Conservation (phyloP, 257 asterid genomes). For the Nicotiana attenuata region DNA sequence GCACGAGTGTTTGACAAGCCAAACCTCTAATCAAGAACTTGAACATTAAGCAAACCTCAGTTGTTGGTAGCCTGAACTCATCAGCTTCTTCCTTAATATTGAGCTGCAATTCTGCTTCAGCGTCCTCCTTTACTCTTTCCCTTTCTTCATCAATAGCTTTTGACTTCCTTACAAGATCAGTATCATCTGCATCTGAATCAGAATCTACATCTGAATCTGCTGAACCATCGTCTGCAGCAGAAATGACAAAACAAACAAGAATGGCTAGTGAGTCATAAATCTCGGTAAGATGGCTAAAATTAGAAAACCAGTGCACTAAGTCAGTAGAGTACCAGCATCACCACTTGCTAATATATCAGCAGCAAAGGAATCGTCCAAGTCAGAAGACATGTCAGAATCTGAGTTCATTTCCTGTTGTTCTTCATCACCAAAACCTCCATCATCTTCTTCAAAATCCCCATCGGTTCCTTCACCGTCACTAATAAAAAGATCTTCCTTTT, state of each 20-base stretch:
- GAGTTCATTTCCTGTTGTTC: constrained; percentile 38
- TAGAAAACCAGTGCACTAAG: constrained; percentile 4
- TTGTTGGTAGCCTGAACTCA: constrained; percentile 76
- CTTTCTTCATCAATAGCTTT: constrained; percentile 47
- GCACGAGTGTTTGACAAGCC: neutral
- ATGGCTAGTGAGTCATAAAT: neutral
- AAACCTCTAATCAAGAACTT: neutral
- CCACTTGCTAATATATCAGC: constrained; percentile 57
- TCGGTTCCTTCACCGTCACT: constrained; percentile 44
- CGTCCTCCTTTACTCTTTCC: constrained; percentile 41
- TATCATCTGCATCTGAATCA: constrained; percentile 58
- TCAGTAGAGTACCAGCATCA: constrained; percentile 52
- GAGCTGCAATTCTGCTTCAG: constrained; percentile 45
- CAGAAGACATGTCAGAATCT: constrained; percentile 66
- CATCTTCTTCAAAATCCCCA: constrained; percentile 28
- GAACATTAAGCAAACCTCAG: constrained; percentile 42
- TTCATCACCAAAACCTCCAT: constrained; percentile 36
- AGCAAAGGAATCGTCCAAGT: constrained; percentile 72
- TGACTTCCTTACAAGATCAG: constrained; percentile 42
- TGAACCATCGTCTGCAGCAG: neutral
- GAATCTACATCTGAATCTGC: constrained; percentile 42
- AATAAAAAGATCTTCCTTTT: constrained; percentile 37
- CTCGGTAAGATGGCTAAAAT: neutral
- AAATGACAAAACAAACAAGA: neutral
- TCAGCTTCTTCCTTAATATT: constrained; percentile 68